A percentile compares a stretch with the other conserved stretches of the same genome.
Conservation (phyloP, 2,329 filamentous ascomycete genomes). For the Trichoderma breve region DNA sequence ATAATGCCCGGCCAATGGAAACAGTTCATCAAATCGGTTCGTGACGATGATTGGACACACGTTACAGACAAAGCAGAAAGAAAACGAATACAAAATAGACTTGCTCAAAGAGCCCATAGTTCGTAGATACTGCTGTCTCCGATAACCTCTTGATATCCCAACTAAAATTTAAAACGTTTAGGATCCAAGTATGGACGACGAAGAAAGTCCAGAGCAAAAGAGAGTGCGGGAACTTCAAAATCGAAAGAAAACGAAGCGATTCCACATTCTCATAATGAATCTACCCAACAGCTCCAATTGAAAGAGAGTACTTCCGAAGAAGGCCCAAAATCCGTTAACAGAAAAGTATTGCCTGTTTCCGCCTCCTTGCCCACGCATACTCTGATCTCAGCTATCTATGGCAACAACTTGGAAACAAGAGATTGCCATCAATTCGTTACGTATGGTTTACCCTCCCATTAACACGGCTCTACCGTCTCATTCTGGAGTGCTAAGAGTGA, state of each 20-base stretch:
- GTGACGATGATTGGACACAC: background rate
- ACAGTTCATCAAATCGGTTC: background rate
- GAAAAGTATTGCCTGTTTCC: background rate
- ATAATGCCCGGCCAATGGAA: background rate
- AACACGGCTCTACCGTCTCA: background rate
- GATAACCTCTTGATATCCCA: too few species aligned
- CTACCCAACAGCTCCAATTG: background rate
- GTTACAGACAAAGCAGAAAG: background rate
- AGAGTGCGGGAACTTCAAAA: background rate
- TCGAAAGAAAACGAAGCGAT: background rate
- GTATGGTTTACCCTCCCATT: background rate
- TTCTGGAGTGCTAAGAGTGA: background rate
- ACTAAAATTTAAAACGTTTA: background rate
- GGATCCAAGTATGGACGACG: background rate
- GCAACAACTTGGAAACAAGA: background rate
- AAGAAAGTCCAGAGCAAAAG: background rate
- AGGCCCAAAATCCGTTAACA: background rate
- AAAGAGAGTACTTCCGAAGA: background rate
- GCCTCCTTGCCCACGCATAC: background rate
- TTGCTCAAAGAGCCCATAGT: slow-evolving; percentile 6
- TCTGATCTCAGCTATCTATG: background rate
- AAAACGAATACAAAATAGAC: slow-evolving; percentile 2
- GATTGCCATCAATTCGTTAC: background rate
- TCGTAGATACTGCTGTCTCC: background rate
- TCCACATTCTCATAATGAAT: background rate